These are phyloP conservation scores for Tetrapyrgos nigripes DNA, from an alignment of 1,284 basidiomycete genomes.

Conservation along the genomic window DNA sequence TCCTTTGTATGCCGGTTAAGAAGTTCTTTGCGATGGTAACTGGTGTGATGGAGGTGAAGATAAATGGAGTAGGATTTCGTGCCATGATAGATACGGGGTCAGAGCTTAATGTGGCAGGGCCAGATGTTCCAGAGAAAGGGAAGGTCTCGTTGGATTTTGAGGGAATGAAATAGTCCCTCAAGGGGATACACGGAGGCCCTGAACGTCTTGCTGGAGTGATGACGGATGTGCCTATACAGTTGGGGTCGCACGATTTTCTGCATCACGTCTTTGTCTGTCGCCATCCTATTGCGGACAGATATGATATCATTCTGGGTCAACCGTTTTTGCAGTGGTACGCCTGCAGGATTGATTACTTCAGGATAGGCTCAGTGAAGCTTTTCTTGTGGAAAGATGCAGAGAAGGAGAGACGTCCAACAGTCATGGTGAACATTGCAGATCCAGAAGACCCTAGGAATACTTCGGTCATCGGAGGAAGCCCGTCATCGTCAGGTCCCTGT, in stretches of 20 bases:
- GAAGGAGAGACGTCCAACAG: background rate
- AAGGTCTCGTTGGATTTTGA: slow-evolving; percentile 28
- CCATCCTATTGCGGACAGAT: slow-evolving; percentile 11
- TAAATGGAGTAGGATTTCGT: background rate
- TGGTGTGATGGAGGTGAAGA: background rate
- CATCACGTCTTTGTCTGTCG: slow-evolving; percentile 35
- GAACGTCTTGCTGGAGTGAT: slow-evolving; percentile 25
- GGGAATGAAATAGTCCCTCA: slow-evolving; percentile 32
- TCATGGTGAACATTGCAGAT: slow-evolving; percentile 16
- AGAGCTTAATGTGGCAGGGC: slow-evolving; percentile 26
- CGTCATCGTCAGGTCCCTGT: background rate
- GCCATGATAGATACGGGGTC: slow-evolving; percentile 29
- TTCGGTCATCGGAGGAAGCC: slow-evolving; percentile 4
- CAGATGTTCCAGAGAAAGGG: slow-evolving; percentile 1
- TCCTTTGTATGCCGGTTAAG: background rate
- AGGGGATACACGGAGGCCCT: slow-evolving; percentile 31
- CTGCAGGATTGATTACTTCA: slow-evolving; percentile 24
- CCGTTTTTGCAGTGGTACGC: slow-evolving; percentile 35
- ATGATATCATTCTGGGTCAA: slow-evolving; percentile 36
- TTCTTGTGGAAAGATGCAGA: slow-evolving; percentile 27
- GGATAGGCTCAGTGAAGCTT: slow-evolving; percentile 17
- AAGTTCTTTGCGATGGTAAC: slow-evolving; percentile 13
- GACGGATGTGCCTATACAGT: slow-evolving; percentile 23
- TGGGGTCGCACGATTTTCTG: slow-evolving; percentile 30
- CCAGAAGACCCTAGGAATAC: slow-evolving; percentile 14